Evolutionary conservation across 208 protist genomes (phyloP).

Genomic region (Trypanosoma cruzi): DNA sequence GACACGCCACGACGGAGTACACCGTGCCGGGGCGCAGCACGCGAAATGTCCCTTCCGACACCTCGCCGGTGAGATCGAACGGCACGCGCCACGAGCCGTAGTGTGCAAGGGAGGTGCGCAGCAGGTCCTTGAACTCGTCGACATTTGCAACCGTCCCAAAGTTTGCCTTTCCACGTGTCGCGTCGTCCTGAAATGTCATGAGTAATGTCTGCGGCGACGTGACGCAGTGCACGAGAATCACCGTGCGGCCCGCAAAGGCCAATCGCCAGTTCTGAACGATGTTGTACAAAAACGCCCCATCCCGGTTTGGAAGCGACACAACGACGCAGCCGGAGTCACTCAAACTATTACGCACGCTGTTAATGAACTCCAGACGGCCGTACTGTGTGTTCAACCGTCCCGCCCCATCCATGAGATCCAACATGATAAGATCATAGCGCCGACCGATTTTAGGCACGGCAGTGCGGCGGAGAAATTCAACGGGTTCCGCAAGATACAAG

Average conservation of each 20-base stretch:
- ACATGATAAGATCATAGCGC: conserved; percentile 77
- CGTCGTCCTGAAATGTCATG: conserved; percentile 88
- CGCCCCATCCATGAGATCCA: conserved; percentile 72
- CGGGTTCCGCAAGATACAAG: conserved; percentile 62
- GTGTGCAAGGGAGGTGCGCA: conserved; percentile 70
- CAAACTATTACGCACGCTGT: conserved; percentile 68
- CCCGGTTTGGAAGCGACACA: conserved; percentile 70
- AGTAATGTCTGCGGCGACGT: conserved; percentile 83
- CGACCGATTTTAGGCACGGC: conserved; percentile 26
- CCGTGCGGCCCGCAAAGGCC: conserved; percentile 69
- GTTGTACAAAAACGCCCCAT: conserved; percentile 72
- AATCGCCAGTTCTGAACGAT: conserved; percentile 91
- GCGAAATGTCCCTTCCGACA: conserved; percentile 66
- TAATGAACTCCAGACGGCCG: conserved; percentile 80
- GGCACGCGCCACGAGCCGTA: conserved; percentile 76
- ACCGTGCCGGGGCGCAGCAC: conserved; percentile 62
- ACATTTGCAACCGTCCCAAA: conserved; percentile 74
- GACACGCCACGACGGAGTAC: conserved; percentile 54
- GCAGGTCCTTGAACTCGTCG: conserved; percentile 80
- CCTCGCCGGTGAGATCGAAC: conserved; percentile 82
- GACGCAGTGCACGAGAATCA: conserved; percentile 83
- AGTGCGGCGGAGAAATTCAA: conserved; percentile 61
- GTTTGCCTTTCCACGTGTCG: conserved; percentile 65
- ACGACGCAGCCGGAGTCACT: conserved; percentile 67
- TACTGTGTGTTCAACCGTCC: conserved; percentile 72